Conservation (phyloP, 805 yeast species). For the Metschnikowia noctiluminum region DNA sequence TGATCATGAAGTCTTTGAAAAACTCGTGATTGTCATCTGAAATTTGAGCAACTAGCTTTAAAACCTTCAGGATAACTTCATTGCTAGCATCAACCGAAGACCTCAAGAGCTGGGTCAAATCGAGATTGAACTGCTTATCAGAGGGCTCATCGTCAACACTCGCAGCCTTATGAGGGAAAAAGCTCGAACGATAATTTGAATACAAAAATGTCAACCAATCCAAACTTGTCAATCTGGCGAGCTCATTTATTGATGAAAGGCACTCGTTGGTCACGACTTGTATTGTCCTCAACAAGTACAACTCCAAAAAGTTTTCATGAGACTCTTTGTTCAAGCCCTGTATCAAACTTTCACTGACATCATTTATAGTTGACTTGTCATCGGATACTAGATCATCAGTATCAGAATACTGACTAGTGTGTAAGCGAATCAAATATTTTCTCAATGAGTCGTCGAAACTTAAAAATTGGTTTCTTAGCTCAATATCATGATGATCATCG, state of each 20-base stretch:
- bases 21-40: constrained; percentile 73
- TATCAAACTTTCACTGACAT: constrained; percentile 52
- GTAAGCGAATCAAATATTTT: constrained; percentile 29
- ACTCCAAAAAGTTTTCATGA: constrained; percentile 39
- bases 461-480: constrained; percentile 34
- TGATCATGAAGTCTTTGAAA: constrained; percentile 70
- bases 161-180: constrained; percentile 22
- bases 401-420: constrained; percentile 19
- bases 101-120: constrained; percentile 72
- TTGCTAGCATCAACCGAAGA: constrained; percentile 70
- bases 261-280: constrained; percentile 67
- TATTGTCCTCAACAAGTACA: constrained; percentile 49
- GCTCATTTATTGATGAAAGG: constrained; percentile 51
- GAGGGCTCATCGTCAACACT: constrained; percentile 29
- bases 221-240: constrained; percentile 75
- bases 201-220: constrained; percentile 90
- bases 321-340: constrained; percentile 40
- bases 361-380: constrained; percentile 23
- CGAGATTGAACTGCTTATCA: constrained; percentile 28
- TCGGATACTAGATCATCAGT: background rate
- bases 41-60: constrained; percentile 69
- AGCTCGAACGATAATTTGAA: constrained; percentile 47
- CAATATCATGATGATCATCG: constrained; percentile 36
- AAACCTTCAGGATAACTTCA: constrained; percentile 69
- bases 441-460: constrained; percentile 35